These are phyloP conservation scores for Zoysia japonica DNA, from an alignment of 176 grass and related monocot genomes.

Conservation along the genomic window DNA sequence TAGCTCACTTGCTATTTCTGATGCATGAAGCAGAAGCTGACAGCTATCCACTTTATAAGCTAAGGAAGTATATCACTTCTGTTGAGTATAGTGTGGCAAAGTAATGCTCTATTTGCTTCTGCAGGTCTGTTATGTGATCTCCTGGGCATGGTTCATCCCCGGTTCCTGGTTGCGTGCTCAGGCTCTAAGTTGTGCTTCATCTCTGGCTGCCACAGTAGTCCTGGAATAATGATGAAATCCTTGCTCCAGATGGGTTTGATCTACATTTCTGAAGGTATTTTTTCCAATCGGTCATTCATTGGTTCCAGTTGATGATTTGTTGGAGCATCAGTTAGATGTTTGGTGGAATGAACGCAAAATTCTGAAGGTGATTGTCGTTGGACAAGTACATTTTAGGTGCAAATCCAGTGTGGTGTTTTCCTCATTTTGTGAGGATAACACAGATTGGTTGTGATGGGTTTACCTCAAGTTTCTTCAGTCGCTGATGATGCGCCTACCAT, in stretches of 20 bases:
- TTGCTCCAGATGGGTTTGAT: slow-evolving; percentile 36
- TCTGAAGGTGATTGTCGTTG: slow-evolving; percentile 25
- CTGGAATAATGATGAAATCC: slow-evolving; percentile 30
- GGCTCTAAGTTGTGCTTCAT: slow-evolving; percentile 46
- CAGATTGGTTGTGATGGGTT: slow-evolving; percentile 61
- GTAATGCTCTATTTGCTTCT: slow-evolving; percentile 34
- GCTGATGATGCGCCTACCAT: slow-evolving; percentile 43
- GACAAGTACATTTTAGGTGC: slow-evolving; percentile 15
- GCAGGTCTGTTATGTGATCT: slow-evolving; percentile 41
- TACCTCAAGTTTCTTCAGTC: slow-evolving; percentile 62
- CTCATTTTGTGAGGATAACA: not conserved
- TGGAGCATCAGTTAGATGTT: not conserved
- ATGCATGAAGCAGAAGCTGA: slow-evolving; percentile 10
- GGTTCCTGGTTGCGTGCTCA: slow-evolving; percentile 52
- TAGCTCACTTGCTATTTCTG: slow-evolving; percentile 25
- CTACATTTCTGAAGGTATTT: slow-evolving; percentile 11
- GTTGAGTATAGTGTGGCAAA: slow-evolving; percentile 8
- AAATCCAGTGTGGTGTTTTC: slow-evolving; percentile 10
- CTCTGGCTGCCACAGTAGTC: slow-evolving; percentile 27
- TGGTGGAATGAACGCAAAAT: not conserved
- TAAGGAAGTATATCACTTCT: slow-evolving; percentile 26
- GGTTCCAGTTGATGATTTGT: slow-evolving; percentile 31
- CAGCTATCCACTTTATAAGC: slow-evolving; percentile 9
- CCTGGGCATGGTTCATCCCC: slow-evolving; percentile 42
- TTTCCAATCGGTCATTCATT: slow-evolving; percentile 11